A percentile compares a stretch with the other conserved stretches of the same genome.
These are phyloP conservation scores for Decorospora gaudefroyi DNA, from an alignment of 2,329 filamentous ascomycete species.

Conservation along the genomic window DNA sequence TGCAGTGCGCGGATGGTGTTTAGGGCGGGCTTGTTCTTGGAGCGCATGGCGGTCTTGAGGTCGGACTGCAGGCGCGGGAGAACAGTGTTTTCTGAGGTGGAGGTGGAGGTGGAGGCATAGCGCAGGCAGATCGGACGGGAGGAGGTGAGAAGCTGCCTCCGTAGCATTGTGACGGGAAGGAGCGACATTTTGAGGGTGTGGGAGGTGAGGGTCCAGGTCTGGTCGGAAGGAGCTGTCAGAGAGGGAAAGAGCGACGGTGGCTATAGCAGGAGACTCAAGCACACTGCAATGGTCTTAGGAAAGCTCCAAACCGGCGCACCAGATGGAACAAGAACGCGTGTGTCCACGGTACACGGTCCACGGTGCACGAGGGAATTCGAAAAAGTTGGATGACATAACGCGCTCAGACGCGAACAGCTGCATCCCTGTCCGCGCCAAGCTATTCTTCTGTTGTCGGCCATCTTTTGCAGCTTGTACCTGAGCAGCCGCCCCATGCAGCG, in stretches of 20 bases:
- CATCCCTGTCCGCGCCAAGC: slow-evolving; percentile 30
- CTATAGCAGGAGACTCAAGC: background rate
- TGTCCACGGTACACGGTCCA: no score
- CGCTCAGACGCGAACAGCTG: slow-evolving; percentile 23
- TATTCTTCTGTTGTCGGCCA: slow-evolving; percentile 38
- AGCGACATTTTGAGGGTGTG: slow-evolving; percentile 37
- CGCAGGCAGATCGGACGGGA: slow-evolving; percentile 26
- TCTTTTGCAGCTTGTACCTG: slow-evolving; percentile 28
- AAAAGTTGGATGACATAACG: slow-evolving; percentile 22
- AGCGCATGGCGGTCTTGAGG: slow-evolving; percentile 54
- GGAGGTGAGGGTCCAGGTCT: background rate
- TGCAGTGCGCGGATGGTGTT: slow-evolving; percentile 70
- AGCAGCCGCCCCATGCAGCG: slow-evolving; percentile 18
- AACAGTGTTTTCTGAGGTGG: slow-evolving; percentile 30
- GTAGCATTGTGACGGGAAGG: slow-evolving; percentile 27
- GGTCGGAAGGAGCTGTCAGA: background rate
- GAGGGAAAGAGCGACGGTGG: slow-evolving; percentile 4
- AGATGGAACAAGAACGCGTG: no score
- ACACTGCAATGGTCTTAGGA: background rate
- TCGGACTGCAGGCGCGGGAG: slow-evolving; percentile 53
- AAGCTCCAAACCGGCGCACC: background rate
- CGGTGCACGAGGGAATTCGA: background rate
- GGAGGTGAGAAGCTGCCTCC: slow-evolving; percentile 19
- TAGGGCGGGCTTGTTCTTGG: slow-evolving; percentile 63
- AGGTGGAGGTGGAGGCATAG: slow-evolving; percentile 24